Evolutionary conservation across 2,329 filamentous ascomycete genomes (phyloP).

Genomic region (Corynespora cassiicola): DNA sequence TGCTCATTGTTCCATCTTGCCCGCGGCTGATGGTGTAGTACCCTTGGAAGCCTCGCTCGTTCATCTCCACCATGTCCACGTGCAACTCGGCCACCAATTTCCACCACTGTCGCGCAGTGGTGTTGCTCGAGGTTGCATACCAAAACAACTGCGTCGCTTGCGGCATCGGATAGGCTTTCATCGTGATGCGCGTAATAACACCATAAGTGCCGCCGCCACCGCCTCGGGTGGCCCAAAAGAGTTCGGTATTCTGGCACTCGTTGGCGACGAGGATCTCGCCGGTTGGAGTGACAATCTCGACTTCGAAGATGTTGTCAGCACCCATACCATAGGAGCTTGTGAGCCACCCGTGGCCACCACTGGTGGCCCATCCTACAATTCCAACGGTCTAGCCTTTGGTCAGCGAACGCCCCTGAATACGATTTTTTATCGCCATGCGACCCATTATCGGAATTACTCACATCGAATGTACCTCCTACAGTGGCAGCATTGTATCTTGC

Average conservation of each 20-base stretch:
- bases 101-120: too few species aligned
- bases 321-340: slow-evolving; percentile 34
- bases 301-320: slow-evolving; percentile 26
- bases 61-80: too few species aligned
- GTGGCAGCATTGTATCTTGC: too few species aligned
- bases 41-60: too few species aligned
- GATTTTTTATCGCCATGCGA: too few species aligned
- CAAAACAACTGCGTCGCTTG: slow-evolving; percentile 3
- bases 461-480: too few species aligned
- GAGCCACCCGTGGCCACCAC: slow-evolving; percentile 40
- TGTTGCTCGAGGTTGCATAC: background rate
- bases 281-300: slow-evolving; percentile 28
- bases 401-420: too few species aligned
- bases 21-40: too few species aligned
- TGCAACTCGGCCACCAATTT: too few species aligned
- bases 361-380: slow-evolving; percentile 40
- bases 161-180: slow-evolving; percentile 13
- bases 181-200: slow-evolving; percentile 37
- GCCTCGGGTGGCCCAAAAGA: slow-evolving; percentile 47
- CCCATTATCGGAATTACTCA: too few species aligned
- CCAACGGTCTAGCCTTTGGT: slow-evolving; percentile 29
- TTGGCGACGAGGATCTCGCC: slow-evolving; percentile 6
- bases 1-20: too few species aligned
- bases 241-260: slow-evolving; percentile 15
- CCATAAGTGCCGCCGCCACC: slow-evolving; percentile 48